Base-by-base conservation (phyloP, 73 alveolate genomes). In the Urostyla sp. region DNA sequence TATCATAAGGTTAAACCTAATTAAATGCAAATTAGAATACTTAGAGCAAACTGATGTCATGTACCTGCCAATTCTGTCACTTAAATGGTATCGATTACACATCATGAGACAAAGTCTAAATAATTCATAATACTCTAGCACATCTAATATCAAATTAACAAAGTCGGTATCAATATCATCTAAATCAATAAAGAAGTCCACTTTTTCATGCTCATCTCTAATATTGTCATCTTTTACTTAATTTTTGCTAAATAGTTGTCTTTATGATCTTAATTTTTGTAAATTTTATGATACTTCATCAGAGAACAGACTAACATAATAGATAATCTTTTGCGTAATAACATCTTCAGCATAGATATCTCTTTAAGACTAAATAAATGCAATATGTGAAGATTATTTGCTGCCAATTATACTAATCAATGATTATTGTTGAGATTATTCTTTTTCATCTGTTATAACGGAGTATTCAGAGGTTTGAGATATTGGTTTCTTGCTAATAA, bases 301-400 rank as follows among this genome's bases (percentile, higher is more conserved):
- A 13, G 94, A 84, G 84, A 91, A 94, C 90, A 94, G 82, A 35
- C 94, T 55, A 26, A 94, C 84, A 54, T 94, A 94, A 31, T 91
- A 86, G 66, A 94, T 90, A 50, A 94, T 90, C 83, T 94, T 79
- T 59, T 87, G 49, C 93, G 94, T 94, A 10, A 90, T 67, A 28
- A 76, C 69, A 59, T 94, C 98, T 52, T 94, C 90, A 43, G 92
- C 93, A 56, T 77, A 94, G 36, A 91, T 94, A 55, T 94, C 98
- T 54, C 94, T 77, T 23, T 84, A 80, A 0, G 90, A 73, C 52
- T 83, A 85, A 15, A 91, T 84, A 16, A 91, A 48, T 6, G 83
- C 83, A 69, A 69, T 49, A 4, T 67, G n/a, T n/a, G n/a, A n/a
- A n/a, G n/a, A n/a, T 13, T 49, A 16, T 26, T 7, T 6, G 26